A percentile compares a stretch with the other conserved stretches of the same genome.
phyloP scores from a whole-genome alignment of 192 early-diverging fungal genomes.

The Backusella liffmaniae region DNA sequence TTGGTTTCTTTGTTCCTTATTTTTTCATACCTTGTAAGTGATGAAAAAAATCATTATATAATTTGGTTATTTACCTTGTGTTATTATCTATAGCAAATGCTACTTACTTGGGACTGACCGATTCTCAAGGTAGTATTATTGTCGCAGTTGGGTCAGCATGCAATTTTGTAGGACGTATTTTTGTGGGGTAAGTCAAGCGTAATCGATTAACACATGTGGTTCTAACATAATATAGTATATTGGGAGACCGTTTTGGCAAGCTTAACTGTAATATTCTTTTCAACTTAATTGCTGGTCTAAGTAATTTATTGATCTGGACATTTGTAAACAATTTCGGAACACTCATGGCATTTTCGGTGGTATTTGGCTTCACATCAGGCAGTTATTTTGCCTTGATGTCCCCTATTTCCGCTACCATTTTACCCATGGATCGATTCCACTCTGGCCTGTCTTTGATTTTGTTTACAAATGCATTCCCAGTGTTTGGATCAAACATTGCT shows the following conservation, averaged over 20 bases:
- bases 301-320: conserved; percentile 32
- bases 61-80: not conserved
- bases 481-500: conserved; percentile 36
- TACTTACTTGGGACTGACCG: conserved; percentile 16
- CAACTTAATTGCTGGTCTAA: conserved; percentile 19
- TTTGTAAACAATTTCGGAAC: conserved; percentile 30
- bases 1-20: conserved; percentile 32
- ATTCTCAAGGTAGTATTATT: conserved; percentile 21
- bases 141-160: conserved; percentile 19
- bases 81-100: conserved; percentile 19
- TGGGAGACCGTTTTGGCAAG: conserved; percentile 31
- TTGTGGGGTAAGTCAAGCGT: conserved; percentile 3
- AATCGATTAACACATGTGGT: not conserved
- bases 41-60: not conserved
- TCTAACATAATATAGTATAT: not conserved
- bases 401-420: conserved; percentile 16
- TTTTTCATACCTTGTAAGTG: conserved; percentile 32
- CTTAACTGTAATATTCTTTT: conserved; percentile 33
- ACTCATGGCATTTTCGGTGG: conserved; percentile 28
- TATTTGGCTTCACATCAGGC: conserved; percentile 36
- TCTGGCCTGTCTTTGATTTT: conserved; percentile 27
- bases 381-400: conserved; percentile 38
- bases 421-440: conserved; percentile 22
- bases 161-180: conserved; percentile 30
- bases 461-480: conserved; percentile 20